Base-by-base conservation (phyloP, 1,139 yeast genomes). In the Taphrina deformans region DNA sequence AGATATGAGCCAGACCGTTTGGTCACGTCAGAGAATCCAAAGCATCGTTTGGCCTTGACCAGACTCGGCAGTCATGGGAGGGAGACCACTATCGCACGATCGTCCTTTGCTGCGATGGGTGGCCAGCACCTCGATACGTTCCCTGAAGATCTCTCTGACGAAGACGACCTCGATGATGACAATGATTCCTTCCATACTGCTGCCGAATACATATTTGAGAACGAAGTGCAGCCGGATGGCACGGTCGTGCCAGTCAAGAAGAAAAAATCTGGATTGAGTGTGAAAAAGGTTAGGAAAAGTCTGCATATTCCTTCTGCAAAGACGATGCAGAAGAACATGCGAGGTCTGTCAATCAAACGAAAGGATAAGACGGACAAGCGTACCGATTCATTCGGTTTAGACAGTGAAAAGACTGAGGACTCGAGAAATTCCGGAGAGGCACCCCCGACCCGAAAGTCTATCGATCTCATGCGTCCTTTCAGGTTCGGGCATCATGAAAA, bases 231-330 rank as follows among this genome's bases (percentile, higher is more conserved):
- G 14, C 50, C 56, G 1, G 63, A 59, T 40, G 63, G 63, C 27
- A 50, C 63, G 12, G 31, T 35, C 26, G 56, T 50, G 23, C 58
- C 58, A 12, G 63, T 59, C 31, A 55, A 55, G 61, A 59, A 59
- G 56, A 59, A 48, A 40, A 59, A 59, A 23, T 46, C 51, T 16
- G 63, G 63, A 9, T 31, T 59, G 18, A 48, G 50, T 18, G 63
- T 59, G 31, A 59, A 59, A 50, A 48, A 59, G 38, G 63, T 59
- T 12, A 40, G 63, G 21, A 59, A 59, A 21, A 48, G 56, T 14
- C 41, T 59, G 16, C 63, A 59, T 44, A 59, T 59, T 12, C 63
- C 63, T 4, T 59, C 63, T 6, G 63, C 63, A 14, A 59, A 59
- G 56, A 59, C 63, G 7, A 35, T 59, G 31, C 50, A 59, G 24